Conservation (phyloP, 2,329 filamentous ascomycete genomes). For the Microdochium trichocladiopsis region DNA sequence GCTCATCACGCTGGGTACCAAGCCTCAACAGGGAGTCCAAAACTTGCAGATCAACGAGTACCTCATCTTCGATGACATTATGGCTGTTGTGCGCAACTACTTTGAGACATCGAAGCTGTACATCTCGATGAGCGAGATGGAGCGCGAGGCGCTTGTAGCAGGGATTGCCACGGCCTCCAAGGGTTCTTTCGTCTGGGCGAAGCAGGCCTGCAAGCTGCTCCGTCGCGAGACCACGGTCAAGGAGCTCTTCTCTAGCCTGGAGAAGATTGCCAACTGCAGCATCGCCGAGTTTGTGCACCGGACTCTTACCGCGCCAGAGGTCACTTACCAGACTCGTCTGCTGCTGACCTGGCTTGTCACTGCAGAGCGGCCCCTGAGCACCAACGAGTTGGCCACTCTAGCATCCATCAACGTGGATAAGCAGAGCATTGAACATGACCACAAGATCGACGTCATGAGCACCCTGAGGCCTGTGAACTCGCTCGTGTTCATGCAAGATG, state of each 20-base stretch:
- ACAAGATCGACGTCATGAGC: slow-evolving; percentile 13
- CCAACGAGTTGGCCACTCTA: slow-evolving; percentile 22
- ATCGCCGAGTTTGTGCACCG: slow-evolving; percentile 22
- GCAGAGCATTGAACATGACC: slow-evolving; percentile 14
- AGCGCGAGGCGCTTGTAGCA: slow-evolving; percentile 23
- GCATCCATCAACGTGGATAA: slow-evolving; percentile 21
- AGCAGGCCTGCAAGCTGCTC: slow-evolving; percentile 21
- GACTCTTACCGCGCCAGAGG: slow-evolving; percentile 12
- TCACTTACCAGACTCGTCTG: slow-evolving; percentile 20
- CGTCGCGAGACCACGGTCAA: slow-evolving; percentile 16
- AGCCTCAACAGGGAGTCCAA: slow-evolving; percentile 5
- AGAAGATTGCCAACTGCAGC: slow-evolving; percentile 14
- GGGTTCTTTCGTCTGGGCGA: slow-evolving; percentile 30
- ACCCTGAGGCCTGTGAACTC: slow-evolving; percentile 20
- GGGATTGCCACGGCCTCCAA: slow-evolving; percentile 22
- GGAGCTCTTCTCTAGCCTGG: slow-evolving; percentile 18
- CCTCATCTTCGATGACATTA: slow-evolving; percentile 26
- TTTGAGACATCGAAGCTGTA: slow-evolving; percentile 17
- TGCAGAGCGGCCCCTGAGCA: slow-evolving; percentile 22
- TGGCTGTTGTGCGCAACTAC: slow-evolving; percentile 19
- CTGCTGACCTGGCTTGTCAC: slow-evolving; percentile 29
- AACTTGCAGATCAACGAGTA: slow-evolving; percentile 19
- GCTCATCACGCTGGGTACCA: slow-evolving; percentile 20
- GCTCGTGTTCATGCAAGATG: slow-evolving; percentile 24
- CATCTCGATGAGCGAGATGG: slow-evolving; percentile 15